Conservation (phyloP, 1,284 basidiomycete genomes). For the Dichomitus squalens region DNA sequence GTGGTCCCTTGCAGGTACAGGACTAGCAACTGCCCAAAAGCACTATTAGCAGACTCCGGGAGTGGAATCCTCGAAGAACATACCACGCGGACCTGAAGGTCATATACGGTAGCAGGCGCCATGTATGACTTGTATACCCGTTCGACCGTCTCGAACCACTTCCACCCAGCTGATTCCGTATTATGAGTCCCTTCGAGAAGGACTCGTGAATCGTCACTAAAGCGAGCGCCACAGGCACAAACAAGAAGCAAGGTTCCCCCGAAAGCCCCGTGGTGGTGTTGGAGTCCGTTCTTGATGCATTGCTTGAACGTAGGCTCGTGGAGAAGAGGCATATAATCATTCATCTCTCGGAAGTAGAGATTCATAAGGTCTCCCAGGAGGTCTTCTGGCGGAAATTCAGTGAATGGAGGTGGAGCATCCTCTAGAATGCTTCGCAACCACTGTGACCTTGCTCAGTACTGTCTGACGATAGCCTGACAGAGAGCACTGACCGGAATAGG, state of each 20-base stretch:
- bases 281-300: constrained; percentile 55
- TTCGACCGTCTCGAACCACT: constrained; percentile 67
- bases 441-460: constrained; percentile 6
- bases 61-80: constrained; percentile 2
- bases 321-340: constrained; percentile 67
- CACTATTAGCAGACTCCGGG: too few relatives aligned
- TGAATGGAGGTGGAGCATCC: constrained; percentile 26
- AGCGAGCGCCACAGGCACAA: constrained; percentile 73
- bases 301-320: constrained; percentile 76
- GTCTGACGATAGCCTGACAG: not conserved
- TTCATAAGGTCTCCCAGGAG: constrained; percentile 65
- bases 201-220: constrained; percentile 67
- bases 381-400: constrained; percentile 60
- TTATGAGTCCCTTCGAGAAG: constrained; percentile 45
- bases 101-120: constrained; percentile 60
- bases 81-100: constrained; percentile 62
- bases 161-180: constrained; percentile 71
- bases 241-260: constrained; percentile 71
- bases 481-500: not conserved
- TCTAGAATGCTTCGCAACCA: constrained; percentile 34
- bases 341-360: constrained; percentile 68
- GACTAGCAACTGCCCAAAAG: constrained; percentile 31
- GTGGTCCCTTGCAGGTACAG: constrained; percentile 46
- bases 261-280: constrained; percentile 63
- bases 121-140: constrained; percentile 57